Evolutionary conservation across 2,329 filamentous ascomycete species (phyloP).

Genomic region (Pestalotiopsis sp.): DNA sequence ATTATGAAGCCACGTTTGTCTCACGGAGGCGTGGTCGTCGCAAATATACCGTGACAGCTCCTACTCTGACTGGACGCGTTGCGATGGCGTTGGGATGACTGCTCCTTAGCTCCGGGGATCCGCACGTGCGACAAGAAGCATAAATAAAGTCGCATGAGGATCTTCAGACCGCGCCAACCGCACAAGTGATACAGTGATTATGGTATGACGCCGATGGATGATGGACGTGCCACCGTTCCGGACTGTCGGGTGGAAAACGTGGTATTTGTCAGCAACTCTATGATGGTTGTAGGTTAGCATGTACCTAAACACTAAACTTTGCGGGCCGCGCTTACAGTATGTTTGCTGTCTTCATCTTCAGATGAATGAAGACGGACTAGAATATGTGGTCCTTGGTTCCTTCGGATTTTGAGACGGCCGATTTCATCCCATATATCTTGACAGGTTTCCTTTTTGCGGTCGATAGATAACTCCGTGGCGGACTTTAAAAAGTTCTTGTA

Average conservation of each 20-base stretch:
- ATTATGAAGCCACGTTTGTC: not conserved
- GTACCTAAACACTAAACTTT: not conserved
- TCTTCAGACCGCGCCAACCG: not conserved
- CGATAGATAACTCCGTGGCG: not conserved
- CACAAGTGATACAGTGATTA: not conserved
- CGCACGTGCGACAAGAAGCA: not conserved
- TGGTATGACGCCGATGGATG: not conserved
- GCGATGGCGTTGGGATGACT: not conserved
- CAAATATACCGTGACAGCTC: not conserved
- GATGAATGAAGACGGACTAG: not conserved
- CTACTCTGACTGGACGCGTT: not conserved
- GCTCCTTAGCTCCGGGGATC: not conserved
- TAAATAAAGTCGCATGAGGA: not conserved
- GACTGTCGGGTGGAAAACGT: not conserved
- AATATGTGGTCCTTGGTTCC: not conserved
- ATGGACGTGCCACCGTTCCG: not conserved
- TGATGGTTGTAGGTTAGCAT: not conserved
- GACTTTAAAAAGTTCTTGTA: not conserved
- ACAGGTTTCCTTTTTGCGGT: not conserved
- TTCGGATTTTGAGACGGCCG: not conserved
- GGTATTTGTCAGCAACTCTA: not conserved
- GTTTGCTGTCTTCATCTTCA: not conserved
- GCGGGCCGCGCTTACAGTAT: not conserved
- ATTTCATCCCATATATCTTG: not conserved
- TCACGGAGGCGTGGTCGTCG: not conserved